phyloP scores from a whole-genome alignment of 306 rosid genomes.

The Luffa aegyptiaca region DNA sequence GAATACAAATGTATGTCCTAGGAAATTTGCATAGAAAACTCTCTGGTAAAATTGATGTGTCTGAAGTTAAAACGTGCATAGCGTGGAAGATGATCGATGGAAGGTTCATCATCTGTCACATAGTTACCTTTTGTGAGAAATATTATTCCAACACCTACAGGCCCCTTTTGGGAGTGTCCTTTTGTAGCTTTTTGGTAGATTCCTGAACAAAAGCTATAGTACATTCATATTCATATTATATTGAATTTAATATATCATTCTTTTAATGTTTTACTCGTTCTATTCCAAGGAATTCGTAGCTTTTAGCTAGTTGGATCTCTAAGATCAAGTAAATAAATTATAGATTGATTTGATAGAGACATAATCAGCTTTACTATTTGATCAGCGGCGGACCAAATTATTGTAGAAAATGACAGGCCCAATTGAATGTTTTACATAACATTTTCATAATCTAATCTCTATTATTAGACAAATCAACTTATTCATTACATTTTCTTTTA shows the following conservation, averaged over 20 bases:
- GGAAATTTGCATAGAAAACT: not conserved
- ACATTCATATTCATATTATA: not conserved
- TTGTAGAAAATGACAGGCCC: constrained; percentile 6
- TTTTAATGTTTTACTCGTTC: not conserved
- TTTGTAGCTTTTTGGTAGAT: not conserved
- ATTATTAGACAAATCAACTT: not conserved
- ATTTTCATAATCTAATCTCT: not conserved
- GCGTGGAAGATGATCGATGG: not conserved
- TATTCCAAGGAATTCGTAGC: not conserved
- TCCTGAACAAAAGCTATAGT: not conserved
- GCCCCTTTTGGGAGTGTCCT: not conserved
- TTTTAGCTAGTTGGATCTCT: not conserved
- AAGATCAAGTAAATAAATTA: not conserved
- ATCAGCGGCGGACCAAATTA: not conserved
- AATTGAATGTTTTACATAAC: not conserved
- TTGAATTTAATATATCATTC: not conserved
- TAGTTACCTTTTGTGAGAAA: not conserved
- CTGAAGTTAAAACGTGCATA: not conserved
- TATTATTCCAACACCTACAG: not conserved
- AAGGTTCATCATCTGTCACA: not conserved
- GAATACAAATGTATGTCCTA: constrained; percentile 5
- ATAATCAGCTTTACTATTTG: not conserved
- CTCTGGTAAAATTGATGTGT: not conserved
- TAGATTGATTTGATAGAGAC: not conserved
- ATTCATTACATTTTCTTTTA: not conserved